Evolutionary conservation across 352 stramenopile species (phyloP).

Genomic region (Globisporangium okanoganense): DNA sequence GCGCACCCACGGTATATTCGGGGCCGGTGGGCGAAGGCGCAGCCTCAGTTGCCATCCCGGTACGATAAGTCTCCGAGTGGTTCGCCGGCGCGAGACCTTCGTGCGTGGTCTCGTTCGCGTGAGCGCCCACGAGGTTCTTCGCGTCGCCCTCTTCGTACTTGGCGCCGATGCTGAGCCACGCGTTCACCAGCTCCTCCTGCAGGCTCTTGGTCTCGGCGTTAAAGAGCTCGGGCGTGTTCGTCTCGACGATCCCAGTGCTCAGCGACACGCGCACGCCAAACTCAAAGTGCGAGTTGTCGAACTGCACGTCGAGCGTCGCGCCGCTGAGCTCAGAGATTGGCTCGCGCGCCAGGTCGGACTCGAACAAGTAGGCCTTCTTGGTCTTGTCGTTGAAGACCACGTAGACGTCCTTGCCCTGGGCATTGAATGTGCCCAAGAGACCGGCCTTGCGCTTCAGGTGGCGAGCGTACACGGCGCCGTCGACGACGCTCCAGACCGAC

Average conservation of each 20-base stretch:
- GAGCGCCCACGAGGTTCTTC: slow-evolving; percentile 13
- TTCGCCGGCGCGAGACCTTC: no score
- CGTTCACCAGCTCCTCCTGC: slow-evolving; percentile 17
- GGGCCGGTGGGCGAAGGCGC: no score
- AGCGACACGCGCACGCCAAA: slow-evolving; percentile 1
- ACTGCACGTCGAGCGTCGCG: neutral
- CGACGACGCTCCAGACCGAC: neutral
- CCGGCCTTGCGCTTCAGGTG: slow-evolving; percentile 57
- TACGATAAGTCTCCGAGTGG: no score
- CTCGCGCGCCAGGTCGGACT: slow-evolving; percentile 6
- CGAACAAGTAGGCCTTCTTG: slow-evolving; percentile 4
- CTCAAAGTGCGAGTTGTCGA: slow-evolving; percentile 11
- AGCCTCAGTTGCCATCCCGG: no score
- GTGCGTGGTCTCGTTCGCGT: slow-evolving; percentile 55
- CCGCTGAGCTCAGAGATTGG: slow-evolving; percentile 1
- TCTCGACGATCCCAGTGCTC: neutral
- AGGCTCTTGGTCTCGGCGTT: slow-evolving; percentile 6
- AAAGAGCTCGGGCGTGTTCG: slow-evolving; percentile 5
- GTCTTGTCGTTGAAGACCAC: slow-evolving; percentile 7
- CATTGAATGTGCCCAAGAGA: slow-evolving; percentile 41
- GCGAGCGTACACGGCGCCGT: neutral
- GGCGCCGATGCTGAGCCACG: slow-evolving; percentile 17
- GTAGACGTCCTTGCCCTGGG: slow-evolving; percentile 56
- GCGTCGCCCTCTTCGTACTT: slow-evolving; percentile 17
- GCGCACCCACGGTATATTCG: no score